These are phyloP conservation scores for Colletotrichum sp. DNA, from an alignment of 2,329 filamentous ascomycete species.

Conservation along the genomic window DNA sequence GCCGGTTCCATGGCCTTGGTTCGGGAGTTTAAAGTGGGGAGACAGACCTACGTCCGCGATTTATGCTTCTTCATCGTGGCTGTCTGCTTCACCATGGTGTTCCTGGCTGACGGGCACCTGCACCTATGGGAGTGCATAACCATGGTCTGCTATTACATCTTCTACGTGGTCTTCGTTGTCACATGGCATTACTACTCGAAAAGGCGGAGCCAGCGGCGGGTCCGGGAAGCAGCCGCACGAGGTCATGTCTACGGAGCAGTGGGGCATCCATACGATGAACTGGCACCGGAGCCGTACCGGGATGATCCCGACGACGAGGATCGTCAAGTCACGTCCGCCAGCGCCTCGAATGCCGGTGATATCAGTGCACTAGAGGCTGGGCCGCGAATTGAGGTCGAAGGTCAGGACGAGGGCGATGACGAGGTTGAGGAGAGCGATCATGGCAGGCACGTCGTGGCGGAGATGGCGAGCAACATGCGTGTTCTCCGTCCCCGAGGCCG, in stretches of 20 bases:
- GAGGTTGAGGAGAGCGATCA: slow-evolving; percentile 60
- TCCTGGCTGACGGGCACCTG: slow-evolving; percentile 84
- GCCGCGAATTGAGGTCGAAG: slow-evolving; percentile 53
- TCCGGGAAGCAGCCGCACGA: slow-evolving; percentile 74
- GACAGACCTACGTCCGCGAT: slow-evolving; percentile 89
- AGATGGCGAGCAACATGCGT: slow-evolving; percentile 93
- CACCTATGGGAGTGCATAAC: slow-evolving; percentile 86
- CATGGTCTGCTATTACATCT: slow-evolving; percentile 91
- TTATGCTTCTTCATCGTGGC: slow-evolving; percentile 91
- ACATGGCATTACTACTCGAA: slow-evolving; percentile 89
- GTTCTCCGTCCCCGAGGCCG: slow-evolving; percentile 72
- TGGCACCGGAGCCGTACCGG: slow-evolving; percentile 65
- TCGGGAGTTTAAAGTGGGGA: slow-evolving; percentile 90
- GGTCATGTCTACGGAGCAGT: slow-evolving; percentile 72
- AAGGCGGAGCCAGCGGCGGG: slow-evolving; percentile 62
- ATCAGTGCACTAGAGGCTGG: slow-evolving; percentile 50
- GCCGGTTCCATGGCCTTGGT: slow-evolving; percentile 97
- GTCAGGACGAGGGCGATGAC: slow-evolving; percentile 36
- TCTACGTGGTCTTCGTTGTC: slow-evolving; percentile 90
- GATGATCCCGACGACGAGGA: slow-evolving; percentile 58
- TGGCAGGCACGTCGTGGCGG: slow-evolving; percentile 73
- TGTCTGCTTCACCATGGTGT: slow-evolving; percentile 84
- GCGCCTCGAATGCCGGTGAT: slow-evolving; percentile 32
- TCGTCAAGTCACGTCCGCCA: slow-evolving; percentile 21
- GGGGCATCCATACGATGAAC: slow-evolving; percentile 56